Base-by-base conservation (phyloP, 352 stramenopile species). In the Plasmopara muralis region DNA sequence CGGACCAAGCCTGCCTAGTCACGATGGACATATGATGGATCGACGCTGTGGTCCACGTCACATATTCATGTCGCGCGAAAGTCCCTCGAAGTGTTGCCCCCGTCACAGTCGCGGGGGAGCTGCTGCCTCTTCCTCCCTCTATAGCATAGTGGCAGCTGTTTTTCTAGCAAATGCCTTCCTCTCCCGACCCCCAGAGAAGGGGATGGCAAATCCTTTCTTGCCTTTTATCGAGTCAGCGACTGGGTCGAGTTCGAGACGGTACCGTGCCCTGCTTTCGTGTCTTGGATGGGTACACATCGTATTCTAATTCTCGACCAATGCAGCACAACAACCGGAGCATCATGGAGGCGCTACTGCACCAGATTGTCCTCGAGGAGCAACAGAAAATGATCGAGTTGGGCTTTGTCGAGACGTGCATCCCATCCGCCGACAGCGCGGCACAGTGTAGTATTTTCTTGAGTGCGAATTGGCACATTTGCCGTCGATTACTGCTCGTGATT, bases 291-390 rank as follows among this genome's bases (percentile, higher is more conserved):
- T 58, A 51, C 48, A 51, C 34, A 33, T 29, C 2, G 31, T 50
- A 30, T 48, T 18, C 15, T 30, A 6, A 31, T 38, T 45, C 34
- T 46, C 13, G 20, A 4, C 9, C 46, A 6, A 7, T 40, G 20
- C 51, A 78, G 58, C 60, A 68, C 57, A 62, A 60, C 54, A 70
- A 77, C 42, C 74, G 72, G 31, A 69, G 67, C 42, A 79, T 74
- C 53, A 92, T 92, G 82, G 82, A 92, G 64, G 65, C 70, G 49
- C 70, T 84, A n/a, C 55, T 92, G 62, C 75, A 83, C 51, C 78
- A 87, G 67, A 92, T 92, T 60, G 82, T 92, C 56, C 72, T 82
- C 31, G 78, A 92, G 47, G 82, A 92, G 55, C 82, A 92, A 72
- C 62, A 79, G 42, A 89, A 93, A 60, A 93, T 93, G 82, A 60